Evolutionary conservation across 106 monocot species (phyloP), one percentile per base, ranked within the genome.

Genomic region (Phalaenopsis equestris): DNA sequence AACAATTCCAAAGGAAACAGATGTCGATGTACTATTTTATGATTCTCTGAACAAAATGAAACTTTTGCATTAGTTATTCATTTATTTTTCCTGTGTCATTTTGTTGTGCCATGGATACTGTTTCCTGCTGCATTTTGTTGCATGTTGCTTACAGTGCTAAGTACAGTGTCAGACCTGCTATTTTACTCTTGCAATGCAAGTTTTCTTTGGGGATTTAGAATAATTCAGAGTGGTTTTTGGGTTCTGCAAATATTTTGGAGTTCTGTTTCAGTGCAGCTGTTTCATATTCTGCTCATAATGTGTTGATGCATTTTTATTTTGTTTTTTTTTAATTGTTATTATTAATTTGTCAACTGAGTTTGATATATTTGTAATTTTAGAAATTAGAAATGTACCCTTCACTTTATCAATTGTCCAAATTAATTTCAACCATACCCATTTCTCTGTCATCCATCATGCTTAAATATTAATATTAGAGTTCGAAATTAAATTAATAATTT

Each of bases 1-100:
- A 83, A 77, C 2, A 73, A 77, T 52, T 75, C 67, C 11, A 83
- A 84, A 39, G 83, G 81, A 36, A 85, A 37, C 46, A 85, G n/a
- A 14, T 89, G 88, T 79, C 81, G 87, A 46, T 91, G 91, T 81
- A 75, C 83, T 52, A 91, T 91, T 43, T 47, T 89, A 78, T 91
- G 68, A 85, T 36, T 76, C n/a, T n/a, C 9, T 41, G 12, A 43
- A n/a, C 41, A 74, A 11, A 17, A 42, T 12, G 36, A 74, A n/a
- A 42, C 43, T 43, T 5, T 42, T 74, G 74, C 41, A 24, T 21
- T 42, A 49, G 24, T 49, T n/a, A 76, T 76, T 76, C 49, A 49
- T 76, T 76, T 47, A 76, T 76, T 76, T 76, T 76, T 76, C 47
- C 46, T 24, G 49, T 52, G 68, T 68, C 37, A 36, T 68, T 12